A percentile compares a stretch with the other conserved stretches of the same genome.
phyloP scores from a whole-genome alignment of 2,329 filamentous ascomycete species.

The Aspergillus pseudoviridinutans region DNA sequence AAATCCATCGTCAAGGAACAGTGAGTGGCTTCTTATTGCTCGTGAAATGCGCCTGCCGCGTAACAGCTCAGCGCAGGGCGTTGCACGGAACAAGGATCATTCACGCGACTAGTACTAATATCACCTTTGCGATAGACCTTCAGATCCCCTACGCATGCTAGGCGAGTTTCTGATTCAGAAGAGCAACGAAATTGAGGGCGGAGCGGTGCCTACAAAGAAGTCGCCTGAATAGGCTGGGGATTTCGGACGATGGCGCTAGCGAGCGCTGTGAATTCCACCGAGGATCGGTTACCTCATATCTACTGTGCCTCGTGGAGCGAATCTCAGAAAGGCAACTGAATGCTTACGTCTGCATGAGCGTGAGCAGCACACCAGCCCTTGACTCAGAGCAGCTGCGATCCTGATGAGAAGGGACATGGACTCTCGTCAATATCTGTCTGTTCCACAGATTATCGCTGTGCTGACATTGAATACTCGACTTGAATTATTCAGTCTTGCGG shows the following conservation, averaged over 20 bases:
- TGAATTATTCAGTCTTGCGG: not conserved
- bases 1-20: conserved; percentile 67
- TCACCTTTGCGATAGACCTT: conserved; percentile 47
- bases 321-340: not conserved
- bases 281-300: not conserved
- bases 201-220: conserved; percentile 18
- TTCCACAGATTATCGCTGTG: not conserved
- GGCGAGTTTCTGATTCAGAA: conserved; percentile 68
- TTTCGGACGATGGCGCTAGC: conserved; percentile 1
- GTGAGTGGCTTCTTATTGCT: conserved; percentile 46
- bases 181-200: conserved; percentile 60
- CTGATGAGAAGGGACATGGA: not conserved
- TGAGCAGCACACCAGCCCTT: not conserved
- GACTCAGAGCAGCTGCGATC: not conserved
- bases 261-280: not conserved
- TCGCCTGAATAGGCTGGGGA: conserved; percentile 20
- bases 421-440: not conserved
- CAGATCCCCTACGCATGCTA: conserved; percentile 64
- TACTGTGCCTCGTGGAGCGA: not conserved
- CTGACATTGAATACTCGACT: not conserved
- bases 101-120: not conserved
- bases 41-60: not conserved
- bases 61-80: not conserved
- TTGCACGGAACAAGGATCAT: not conserved
- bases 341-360: no score